Evolutionary conservation across 352 stramenopile species (phyloP).

Genomic region (Phytophthora parvispora): DNA sequence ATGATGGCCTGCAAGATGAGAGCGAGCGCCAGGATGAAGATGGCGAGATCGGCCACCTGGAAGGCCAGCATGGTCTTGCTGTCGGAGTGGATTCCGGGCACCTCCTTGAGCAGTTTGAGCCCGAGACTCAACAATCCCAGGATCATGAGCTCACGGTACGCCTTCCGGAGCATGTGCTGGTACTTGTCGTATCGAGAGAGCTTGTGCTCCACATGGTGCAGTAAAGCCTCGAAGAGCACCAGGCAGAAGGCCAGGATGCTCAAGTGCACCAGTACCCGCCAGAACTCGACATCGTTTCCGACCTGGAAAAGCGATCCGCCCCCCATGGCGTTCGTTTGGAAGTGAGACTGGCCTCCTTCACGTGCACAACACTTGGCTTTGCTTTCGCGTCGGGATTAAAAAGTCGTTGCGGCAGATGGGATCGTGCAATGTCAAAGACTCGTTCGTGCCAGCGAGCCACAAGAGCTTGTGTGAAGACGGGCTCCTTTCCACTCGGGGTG

Average conservation of each 20-base stretch:
- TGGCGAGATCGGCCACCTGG: slow-evolving; percentile 55
- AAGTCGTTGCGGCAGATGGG: slow-evolving; percentile 14
- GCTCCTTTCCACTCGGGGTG: slow-evolving; percentile 6
- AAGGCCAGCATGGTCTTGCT: slow-evolving; percentile 52
- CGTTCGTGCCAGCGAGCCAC: slow-evolving; percentile 5
- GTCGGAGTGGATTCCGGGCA: slow-evolving; percentile 31
- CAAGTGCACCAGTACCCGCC: slow-evolving; percentile 52
- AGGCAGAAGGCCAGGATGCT: slow-evolving; percentile 58
- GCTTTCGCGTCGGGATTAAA: slow-evolving; percentile 16
- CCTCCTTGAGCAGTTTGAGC: slow-evolving; percentile 59
- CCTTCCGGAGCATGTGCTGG: slow-evolving; percentile 69
- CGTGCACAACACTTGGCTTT: no score
- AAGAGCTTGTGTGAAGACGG: slow-evolving; percentile 12
- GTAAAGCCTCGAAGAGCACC: slow-evolving; percentile 47
- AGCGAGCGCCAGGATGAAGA: slow-evolving; percentile 61
- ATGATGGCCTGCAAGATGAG: slow-evolving; percentile 58
- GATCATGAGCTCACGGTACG: slow-evolving; percentile 67
- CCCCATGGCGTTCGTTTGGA: slow-evolving; percentile 18
- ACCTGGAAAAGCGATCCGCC: slow-evolving; percentile 61
- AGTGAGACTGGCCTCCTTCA: slow-evolving; percentile 26
- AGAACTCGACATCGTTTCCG: slow-evolving; percentile 63
- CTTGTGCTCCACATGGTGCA: slow-evolving; percentile 59
- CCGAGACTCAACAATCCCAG: slow-evolving; percentile 57
- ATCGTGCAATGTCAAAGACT: slow-evolving; percentile 18
- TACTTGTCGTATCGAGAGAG: slow-evolving; percentile 63